Base-by-base conservation (phyloP, 2,329 filamentous ascomycete genomes). In the Colletotrichum tabaci region DNA sequence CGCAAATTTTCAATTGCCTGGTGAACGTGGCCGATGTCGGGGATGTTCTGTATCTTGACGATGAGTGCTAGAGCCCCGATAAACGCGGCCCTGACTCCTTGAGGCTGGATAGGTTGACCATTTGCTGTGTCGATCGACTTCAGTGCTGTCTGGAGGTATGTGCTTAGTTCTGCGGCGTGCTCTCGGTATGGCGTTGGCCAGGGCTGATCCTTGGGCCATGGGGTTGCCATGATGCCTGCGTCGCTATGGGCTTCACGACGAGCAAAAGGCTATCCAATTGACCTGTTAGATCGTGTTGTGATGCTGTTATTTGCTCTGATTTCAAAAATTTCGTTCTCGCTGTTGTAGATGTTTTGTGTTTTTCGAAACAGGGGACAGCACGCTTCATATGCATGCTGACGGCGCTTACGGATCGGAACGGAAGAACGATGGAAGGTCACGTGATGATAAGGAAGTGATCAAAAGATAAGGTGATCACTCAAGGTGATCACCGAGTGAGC, bases 141-240 rank as follows among this genome's bases (percentile, higher is more conserved):
- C 42, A 66, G 62, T 66, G 52, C 53, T 58, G 42, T 50, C 62
- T 66, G 52, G 8, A 50, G 62, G 53, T 66, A 66, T 40, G 26
- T 30, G 42, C 53, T 66, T 46, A 66, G 49, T 58, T 66, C 57
- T 55, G 62, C 13, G 44, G 50, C 64, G 46, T 66, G 44, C 53
- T 66, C 64, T 60, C 55, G 64, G 53, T 52, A 42, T 35, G 53
- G 64, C 40, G 64, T 60, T 66, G 46, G 64, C 64, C 64, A 60
- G 64, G 35, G 18, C 21, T 52, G 44, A 42, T 66, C 64, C 64
- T 66, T 21, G 18, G 64, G 55, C 64, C 55, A 66, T 38, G 64
- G 53, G 64, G 53, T 66, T 47, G 55, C 55, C 30, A 60, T 66
- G 53, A 30, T 50, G 52, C 42, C 42, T 10, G 42, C 53, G 62